Base-by-base conservation (phyloP, 495 filamentous ascomycete genomes). In the Penicillium cataractarum region DNA sequence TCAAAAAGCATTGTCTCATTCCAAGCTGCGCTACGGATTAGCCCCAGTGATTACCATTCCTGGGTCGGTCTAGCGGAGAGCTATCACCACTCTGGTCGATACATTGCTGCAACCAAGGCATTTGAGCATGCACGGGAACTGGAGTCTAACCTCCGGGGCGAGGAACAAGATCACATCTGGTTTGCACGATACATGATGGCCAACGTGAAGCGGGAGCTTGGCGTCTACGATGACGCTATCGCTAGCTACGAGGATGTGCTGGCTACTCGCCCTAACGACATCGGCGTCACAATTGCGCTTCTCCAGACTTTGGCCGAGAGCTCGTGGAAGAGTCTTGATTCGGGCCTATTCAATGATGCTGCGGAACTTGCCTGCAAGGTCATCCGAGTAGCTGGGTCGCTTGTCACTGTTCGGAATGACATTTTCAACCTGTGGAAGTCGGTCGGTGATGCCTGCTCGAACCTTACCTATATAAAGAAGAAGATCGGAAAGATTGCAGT, bases 131-230 rank as follows among this genome's bases (percentile, higher is more conserved):
- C 94, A 0, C 86, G 92, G 64, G 80, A 78, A 55, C 77, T 94
- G 49, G 90, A 91, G 61, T 35, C 55, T 6, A 75, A 69, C 21
- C 73, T 81, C 8, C 68, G 75, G 2, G 66, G 67, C 22, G 51
- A 68, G 6, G 80, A 80, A 3, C 80, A 86, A 55, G 75, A 84
- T 5, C 88, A 93, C 42, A 87, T 84, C 35, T 99, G 95, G 95
- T 98, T 97, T 71, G 91, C 92, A 7, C 89, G 91, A 64, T 97
- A 97, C 70, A 96, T 99, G 87, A 82, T 97, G n/a, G 94, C 93
- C 2, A 97, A 99, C 62, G 90, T 98, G 19, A 89, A 91, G 68
- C 85, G 95, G 40, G 95, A 98, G 73, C 82, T 98, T 35, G 92
- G 93, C 10, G 88, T 96, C 19, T 96, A 89, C 71, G 90, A 94